These are phyloP conservation scores for Elsinoe arachidis DNA, from an alignment of 2,329 filamentous ascomycete species.

Conservation along the genomic window DNA sequence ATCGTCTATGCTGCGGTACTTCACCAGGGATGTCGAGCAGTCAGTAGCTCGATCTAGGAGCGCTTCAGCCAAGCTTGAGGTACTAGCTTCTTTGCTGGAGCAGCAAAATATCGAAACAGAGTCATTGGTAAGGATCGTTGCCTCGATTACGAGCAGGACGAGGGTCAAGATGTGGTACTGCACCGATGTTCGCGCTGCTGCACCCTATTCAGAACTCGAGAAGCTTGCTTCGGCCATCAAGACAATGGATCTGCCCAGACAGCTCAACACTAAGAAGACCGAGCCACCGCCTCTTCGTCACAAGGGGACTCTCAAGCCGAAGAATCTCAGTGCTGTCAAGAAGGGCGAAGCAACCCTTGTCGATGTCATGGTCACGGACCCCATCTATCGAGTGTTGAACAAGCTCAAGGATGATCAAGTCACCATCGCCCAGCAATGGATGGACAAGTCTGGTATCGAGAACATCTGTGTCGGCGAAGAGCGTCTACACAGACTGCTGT, in stretches of 20 bases:
- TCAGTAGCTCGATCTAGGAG: slow-evolving; percentile 44
- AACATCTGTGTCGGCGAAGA: slow-evolving; percentile 95
- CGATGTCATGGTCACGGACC: slow-evolving; percentile 72
- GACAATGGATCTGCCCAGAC: slow-evolving; percentile 64
- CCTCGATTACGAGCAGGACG: slow-evolving; percentile 51
- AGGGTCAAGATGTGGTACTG: slow-evolving; percentile 99
- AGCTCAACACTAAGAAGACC: slow-evolving; percentile 32
- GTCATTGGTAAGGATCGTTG: neutral
- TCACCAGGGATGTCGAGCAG: slow-evolving; percentile 48
- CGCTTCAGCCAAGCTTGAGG: slow-evolving; percentile 69
- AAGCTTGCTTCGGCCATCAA: slow-evolving; percentile 82
- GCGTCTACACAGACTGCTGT: slow-evolving; percentile 84
- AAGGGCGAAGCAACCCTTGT: slow-evolving; percentile 78
- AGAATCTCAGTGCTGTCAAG: slow-evolving; percentile 12
- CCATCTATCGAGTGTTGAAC: slow-evolving; percentile 81
- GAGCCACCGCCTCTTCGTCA: slow-evolving; percentile 31
- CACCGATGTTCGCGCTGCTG: slow-evolving; percentile 84
- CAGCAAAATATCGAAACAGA: slow-evolving; percentile 56
- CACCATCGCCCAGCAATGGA: slow-evolving; percentile 73
- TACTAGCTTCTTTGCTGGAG: slow-evolving; percentile 75
- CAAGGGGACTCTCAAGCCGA: slow-evolving; percentile 11
- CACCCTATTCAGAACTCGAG: slow-evolving; percentile 75
- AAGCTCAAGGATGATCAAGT: slow-evolving; percentile 95
- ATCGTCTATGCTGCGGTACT: slow-evolving; percentile 54
- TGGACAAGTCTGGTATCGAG: slow-evolving; percentile 71